These are phyloP conservation scores for Chrysoporthe austroafricana DNA, from an alignment of 2,329 filamentous ascomycete species.

Conservation along the genomic window DNA sequence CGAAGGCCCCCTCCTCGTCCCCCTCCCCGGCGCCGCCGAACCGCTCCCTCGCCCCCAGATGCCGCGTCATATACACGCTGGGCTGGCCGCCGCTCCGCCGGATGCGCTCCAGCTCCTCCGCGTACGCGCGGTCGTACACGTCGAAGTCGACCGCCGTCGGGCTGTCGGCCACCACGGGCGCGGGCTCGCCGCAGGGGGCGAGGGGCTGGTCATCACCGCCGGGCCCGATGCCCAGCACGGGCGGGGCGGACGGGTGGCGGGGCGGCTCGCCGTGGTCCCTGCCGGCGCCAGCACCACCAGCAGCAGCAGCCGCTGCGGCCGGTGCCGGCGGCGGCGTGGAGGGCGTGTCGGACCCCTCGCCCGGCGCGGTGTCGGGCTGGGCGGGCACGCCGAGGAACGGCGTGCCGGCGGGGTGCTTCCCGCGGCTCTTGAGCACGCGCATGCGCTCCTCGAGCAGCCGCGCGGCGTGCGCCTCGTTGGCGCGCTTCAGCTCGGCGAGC, in stretches of 20 bases:
- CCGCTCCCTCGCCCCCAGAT: constrained; percentile 49
- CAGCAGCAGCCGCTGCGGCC: not conserved
- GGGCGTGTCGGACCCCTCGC: not conserved
- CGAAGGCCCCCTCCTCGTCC: constrained; percentile 38
- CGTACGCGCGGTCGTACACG: constrained; percentile 87
- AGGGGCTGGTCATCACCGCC: constrained; percentile 56
- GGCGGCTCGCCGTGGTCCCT: constrained; percentile 11
- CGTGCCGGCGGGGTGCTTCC: not conserved
- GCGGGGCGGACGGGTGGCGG: not conserved
- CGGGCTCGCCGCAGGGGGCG: constrained; percentile 42
- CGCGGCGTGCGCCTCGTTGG: constrained; percentile 52
- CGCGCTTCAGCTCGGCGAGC: constrained; percentile 35
- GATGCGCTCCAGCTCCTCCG: constrained; percentile 79
- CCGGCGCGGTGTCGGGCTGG: not conserved
- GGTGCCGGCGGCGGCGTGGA: not conserved
- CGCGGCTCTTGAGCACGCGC: constrained; percentile 40
- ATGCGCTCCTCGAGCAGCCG: constrained; percentile 52
- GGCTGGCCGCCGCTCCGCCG: constrained; percentile 42
- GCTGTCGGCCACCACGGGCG: constrained; percentile 74
- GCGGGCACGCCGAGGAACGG: not conserved
- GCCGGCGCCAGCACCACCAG: not conserved
- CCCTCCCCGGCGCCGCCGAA: constrained; percentile 33
- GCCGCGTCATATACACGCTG: constrained; percentile 53
- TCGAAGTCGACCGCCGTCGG: constrained; percentile 83
- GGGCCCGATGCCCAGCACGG: constrained; percentile 73